Conservation (phyloP, 2,329 filamentous ascomycete species). For the Helotiales sp. region DNA sequence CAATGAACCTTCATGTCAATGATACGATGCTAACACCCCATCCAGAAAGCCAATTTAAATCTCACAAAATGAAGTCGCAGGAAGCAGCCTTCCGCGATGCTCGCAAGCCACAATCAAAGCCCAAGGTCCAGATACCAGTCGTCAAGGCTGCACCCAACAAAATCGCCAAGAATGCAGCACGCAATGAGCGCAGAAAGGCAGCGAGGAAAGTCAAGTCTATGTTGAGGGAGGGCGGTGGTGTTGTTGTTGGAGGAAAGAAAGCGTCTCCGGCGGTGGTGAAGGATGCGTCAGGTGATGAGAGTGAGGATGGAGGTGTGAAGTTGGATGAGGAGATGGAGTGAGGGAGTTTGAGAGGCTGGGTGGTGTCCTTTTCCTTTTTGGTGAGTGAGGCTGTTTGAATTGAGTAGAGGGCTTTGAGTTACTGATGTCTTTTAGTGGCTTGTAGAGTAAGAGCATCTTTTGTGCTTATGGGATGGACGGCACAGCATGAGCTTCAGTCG, state of each 20-base stretch:
- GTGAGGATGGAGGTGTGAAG: slow-evolving; percentile 2
- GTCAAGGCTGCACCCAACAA: slow-evolving; percentile 8
- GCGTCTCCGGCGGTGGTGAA: neutral
- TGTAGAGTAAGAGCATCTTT: no score
- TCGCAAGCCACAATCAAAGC: slow-evolving; percentile 7
- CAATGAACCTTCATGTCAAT: no score
- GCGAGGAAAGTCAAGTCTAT: slow-evolving; percentile 1
- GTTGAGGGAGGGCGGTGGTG: slow-evolving; percentile 1
- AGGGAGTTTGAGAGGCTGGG: neutral
- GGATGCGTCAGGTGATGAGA: slow-evolving; percentile 1
- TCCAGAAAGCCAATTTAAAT: neutral
- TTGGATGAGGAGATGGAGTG: slow-evolving; percentile 8
- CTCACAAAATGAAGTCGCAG: slow-evolving; percentile 3
- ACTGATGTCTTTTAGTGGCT: neutral
- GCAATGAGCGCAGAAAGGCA: slow-evolving; percentile 6
- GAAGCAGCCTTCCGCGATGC: slow-evolving; percentile 7
- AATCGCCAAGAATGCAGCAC: slow-evolving; percentile 6
- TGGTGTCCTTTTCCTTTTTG: no score
- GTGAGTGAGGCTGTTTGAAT: neutral
- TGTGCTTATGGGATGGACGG: no score
- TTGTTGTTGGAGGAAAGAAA: neutral
- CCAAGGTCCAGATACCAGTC: neutral
- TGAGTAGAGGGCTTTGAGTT: neutral
- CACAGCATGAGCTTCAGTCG: neutral
- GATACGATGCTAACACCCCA: neutral